phyloP scores from a whole-genome alignment of 2,329 filamentous ascomycete species.

The Aspergillus sp. region DNA sequence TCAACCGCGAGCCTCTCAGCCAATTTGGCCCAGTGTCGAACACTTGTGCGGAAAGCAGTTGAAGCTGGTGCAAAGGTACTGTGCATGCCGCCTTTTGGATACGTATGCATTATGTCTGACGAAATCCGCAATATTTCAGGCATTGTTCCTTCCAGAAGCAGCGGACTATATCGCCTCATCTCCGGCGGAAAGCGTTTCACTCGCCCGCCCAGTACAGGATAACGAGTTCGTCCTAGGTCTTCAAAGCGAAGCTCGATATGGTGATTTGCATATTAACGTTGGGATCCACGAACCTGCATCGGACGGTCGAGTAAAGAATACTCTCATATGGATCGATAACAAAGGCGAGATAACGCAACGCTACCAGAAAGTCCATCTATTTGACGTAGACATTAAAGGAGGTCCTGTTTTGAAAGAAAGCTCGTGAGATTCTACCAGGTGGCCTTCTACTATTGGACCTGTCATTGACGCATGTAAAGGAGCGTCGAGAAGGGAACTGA shows the following conservation, averaged over 20 bases:
- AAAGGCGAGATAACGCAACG: constrained; percentile 58
- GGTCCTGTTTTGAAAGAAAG: constrained; percentile 64
- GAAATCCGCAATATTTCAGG: constrained; percentile 42
- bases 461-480: constrained; percentile 21
- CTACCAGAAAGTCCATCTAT: constrained; percentile 91
- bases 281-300: constrained; percentile 76
- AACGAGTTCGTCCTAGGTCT: constrained; percentile 78
- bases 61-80: constrained; percentile 73
- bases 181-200: constrained; percentile 65
- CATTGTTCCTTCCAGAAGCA: constrained; percentile 89
- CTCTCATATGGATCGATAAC: constrained; percentile 65
- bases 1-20: constrained; percentile 74
- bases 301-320: constrained; percentile 59
- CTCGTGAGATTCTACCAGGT: constrained; percentile 34
- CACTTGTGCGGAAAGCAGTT: constrained; percentile 70
- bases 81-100: neutral
- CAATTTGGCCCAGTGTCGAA: constrained; percentile 77
- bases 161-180: constrained; percentile 80
- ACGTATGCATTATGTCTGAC: neutral
- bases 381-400: constrained; percentile 66
- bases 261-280: constrained; percentile 73
- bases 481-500: constrained; percentile 67
- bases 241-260: constrained; percentile 62
- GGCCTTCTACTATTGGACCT: neutral
- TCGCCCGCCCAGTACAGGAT: constrained; percentile 65